Evolutionary conservation across 1,139 yeast species (phyloP), one percentile per base, ranked within the genome.

Genomic region (Hyphopichia fennica): DNA sequence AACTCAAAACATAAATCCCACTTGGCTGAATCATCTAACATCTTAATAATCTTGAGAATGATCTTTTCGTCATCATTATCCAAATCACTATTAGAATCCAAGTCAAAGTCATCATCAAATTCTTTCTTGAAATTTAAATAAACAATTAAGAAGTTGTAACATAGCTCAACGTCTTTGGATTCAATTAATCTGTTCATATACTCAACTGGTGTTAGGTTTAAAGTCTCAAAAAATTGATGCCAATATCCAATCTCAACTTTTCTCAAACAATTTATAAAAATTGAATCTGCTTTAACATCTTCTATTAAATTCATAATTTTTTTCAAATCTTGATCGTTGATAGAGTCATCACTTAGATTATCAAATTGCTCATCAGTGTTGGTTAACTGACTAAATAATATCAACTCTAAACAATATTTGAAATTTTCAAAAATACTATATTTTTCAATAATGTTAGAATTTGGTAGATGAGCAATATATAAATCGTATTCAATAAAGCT

Each of bases 1-100:
- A 73, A 58, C 46, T 73, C 78, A 51, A 68, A 70, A 43, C 76
- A 70, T 67, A 73, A 69, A 40, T 72, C 76, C 76, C 76, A 73
- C 44, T 61, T 62, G 29, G 58, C 51, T 7, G 65, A 57, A 11
- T 49, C 48, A 32, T 58, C 67, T 16, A 73, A 54, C 65, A 69
- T 60, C 32, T 52, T 56, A 31, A 72, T 63, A 7, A 73, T 69
- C 38, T 62, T 54, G 17, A 67, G 42, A 10, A 73, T 70, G 34
- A 72, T 63, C 10, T 49, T 48, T 34, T 62, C 60, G 43, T 73
- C 78, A 13, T 57, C 52, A 3, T 49, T 45, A 45, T 63, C 64
- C 15, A 72, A 53, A 17, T 29, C 38, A 5, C 17, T 29, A 16
- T 14, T 27, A 6, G 37, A 20, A n/a, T 35, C 28, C 8, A 25